Evolutionary conservation across 2,329 filamentous ascomycete genomes (phyloP).

Genomic region (Neurospora sp.): DNA sequence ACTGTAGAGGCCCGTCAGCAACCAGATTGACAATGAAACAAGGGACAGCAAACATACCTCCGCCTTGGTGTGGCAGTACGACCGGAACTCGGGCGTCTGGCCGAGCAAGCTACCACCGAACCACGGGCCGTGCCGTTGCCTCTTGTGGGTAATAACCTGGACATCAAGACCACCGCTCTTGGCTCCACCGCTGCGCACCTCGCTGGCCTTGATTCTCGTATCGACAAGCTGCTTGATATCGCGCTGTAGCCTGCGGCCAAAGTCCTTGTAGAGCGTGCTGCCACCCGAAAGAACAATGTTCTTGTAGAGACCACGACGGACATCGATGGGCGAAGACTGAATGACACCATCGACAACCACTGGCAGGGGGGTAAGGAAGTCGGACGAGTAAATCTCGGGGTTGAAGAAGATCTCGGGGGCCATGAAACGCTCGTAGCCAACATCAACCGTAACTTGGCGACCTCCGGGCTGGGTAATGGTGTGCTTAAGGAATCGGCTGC

Average conservation of each 20-base stretch:
- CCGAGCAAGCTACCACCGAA: slow-evolving; percentile 94
- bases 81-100: slow-evolving; percentile 96
- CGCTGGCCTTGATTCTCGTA: slow-evolving; percentile 82
- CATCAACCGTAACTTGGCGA: slow-evolving; percentile 74
- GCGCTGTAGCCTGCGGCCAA: slow-evolving; percentile 87
- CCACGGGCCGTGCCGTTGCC: slow-evolving; percentile 95
- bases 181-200: slow-evolving; percentile 82
- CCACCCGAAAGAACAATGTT: slow-evolving; percentile 98
- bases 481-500: slow-evolving; percentile 84
- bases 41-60: slow-evolving; percentile 37
- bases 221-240: slow-evolving; percentile 97
- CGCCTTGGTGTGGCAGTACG: slow-evolving; percentile 93
- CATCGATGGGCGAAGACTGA: slow-evolving; percentile 94
- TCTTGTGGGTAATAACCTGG: slow-evolving; percentile 93
- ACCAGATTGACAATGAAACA: neutral
- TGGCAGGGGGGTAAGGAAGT: slow-evolving; percentile 92
- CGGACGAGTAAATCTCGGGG: slow-evolving; percentile 97
- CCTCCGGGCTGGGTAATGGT: slow-evolving; percentile 79
- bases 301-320: slow-evolving; percentile 95
- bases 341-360: slow-evolving; percentile 94
- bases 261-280: slow-evolving; percentile 97
- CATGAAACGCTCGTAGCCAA: slow-evolving; percentile 95
- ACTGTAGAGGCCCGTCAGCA: slow-evolving; percentile 38
- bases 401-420: slow-evolving; percentile 99
- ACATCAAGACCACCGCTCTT: slow-evolving; percentile 92